Evolutionary conservation across 225 moss, liverwort and hornwort genomes (phyloP), one percentile per base, ranked within the genome.

Genomic region (Bryum argenteum): DNA sequence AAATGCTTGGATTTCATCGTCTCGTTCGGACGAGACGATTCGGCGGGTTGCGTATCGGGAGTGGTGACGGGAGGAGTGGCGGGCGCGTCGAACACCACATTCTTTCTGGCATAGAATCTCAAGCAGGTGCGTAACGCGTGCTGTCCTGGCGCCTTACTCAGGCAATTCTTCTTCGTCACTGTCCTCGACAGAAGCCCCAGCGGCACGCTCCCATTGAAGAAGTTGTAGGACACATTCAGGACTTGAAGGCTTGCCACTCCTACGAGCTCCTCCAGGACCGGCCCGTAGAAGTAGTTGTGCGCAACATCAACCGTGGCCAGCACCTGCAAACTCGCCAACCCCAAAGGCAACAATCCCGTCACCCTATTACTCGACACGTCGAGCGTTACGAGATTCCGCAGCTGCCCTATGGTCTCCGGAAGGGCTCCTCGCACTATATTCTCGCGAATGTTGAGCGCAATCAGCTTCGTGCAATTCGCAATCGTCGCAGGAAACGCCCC

Each of bases 191-290:
- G 81, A 11, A 91, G 67, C 7, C 66, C 78, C 17, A 56, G 60
- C 0, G 95, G 95, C 16, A 81, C 48, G 20, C 79, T 88, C 24
- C 86, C 95, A 48, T 96, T 96, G 79, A 93, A 93, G 48, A 89
- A 96, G 64, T 96, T 93, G 67, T 82, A 77, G 0, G 95, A 93
- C 0, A 91, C 67, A 21, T 95, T 89, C 26, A 95, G 75, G 11
- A 74, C 55, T 8, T 75, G 60, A 4, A 92, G 66, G 3, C 65
- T 75, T 8, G 69, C 60, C 10, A 90, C 77, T 13, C 58, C 20
- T 38, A 57, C 65, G 18, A 92, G 75, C 24, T 88, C 81, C 33
- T 81, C 58, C 0, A 80, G 75, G 28, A 95, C 24, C 1, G 91
- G 80, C 0, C 95, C 93, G 54, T 85, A 93, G 26, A 96, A 87